These are phyloP conservation scores for Chrysanthemum makinoi DNA, from an alignment of 129 eudicot species.

Conservation along the genomic window DNA sequence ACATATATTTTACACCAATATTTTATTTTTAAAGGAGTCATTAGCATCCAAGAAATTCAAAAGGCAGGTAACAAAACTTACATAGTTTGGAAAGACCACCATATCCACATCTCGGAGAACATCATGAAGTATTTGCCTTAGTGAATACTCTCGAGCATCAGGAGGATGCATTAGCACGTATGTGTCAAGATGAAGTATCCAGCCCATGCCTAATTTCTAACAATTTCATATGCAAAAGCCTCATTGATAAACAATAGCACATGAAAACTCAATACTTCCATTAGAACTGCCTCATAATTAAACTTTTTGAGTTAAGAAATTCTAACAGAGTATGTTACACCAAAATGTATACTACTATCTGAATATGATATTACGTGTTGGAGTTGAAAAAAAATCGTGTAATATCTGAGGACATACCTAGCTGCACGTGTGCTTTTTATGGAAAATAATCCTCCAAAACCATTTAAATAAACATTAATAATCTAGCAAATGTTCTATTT, in stretches of 20 bases:
- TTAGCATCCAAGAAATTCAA: constrained; percentile 10
- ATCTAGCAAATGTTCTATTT: too few relatives aligned
- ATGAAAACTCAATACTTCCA: too few relatives aligned
- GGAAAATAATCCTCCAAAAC: too few relatives aligned
- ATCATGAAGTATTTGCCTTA: constrained; percentile 76
- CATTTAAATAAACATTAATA: too few relatives aligned
- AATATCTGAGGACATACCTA: too few relatives aligned
- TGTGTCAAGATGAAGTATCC: constrained; percentile 98
- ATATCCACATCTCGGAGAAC: constrained; percentile 84
- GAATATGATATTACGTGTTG: too few relatives aligned
- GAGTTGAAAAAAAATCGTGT: too few relatives aligned
- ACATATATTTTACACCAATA: background rate
- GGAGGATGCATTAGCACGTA: constrained; percentile 93
- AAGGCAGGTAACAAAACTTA: constrained; percentile 40
- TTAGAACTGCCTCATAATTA: too few relatives aligned
- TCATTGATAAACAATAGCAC: background rate
- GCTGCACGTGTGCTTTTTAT: too few relatives aligned
- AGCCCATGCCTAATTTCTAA: constrained; percentile 82
- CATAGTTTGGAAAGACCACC: constrained; percentile 96
- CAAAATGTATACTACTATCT: too few relatives aligned
- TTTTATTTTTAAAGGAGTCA: background rate
- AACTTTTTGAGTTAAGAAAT: too few relatives aligned
- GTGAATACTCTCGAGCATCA: constrained; percentile 85
- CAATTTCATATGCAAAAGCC: constrained; percentile 23
- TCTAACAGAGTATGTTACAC: too few relatives aligned